Base-by-base conservation (phyloP, 768 basidiomycete species). In the Boletus speciosus region DNA sequence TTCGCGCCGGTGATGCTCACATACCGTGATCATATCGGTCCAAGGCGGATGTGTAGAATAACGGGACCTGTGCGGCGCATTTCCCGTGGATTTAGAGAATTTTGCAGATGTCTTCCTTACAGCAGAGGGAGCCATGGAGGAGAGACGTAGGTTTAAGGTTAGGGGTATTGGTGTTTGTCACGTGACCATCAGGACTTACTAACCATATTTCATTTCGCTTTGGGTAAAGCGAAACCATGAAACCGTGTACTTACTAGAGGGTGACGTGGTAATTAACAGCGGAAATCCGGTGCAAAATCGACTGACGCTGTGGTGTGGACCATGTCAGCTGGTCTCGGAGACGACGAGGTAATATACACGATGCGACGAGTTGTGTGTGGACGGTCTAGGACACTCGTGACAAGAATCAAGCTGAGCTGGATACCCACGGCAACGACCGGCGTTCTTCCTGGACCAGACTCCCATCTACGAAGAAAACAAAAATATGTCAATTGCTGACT, bases 41-140 rank as follows among this genome's bases (percentile, higher is more conserved):
- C 73, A 73, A 36, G 73, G 73, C 6, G 86, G 86, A 71, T 87
- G 86, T 44, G 76, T 62, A 36, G 74, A 61, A 47, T 73, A 61
- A 64, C 73, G 69, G 61, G 74, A 57, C 64, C 74, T 77, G 9
- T 23, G 2, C 6, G 31, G 25, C 15, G 11, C 32, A 35, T 38
- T 19, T 38, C 68, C 46, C 32, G 12, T 23, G 6, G 47, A 32
- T 46, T 59, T 52, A 21, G 41, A 27, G 9, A 36, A 15, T 31
- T 39, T 51, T 37, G 39, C n/a, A 16, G 74, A 52, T 25, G 6
- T 41, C 41, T 46, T 52, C 58, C 21, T 49, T 15, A n/a, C 27
- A 35, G 27, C n/a, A 34, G 56, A 27, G 23, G 73, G 29, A 52
- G 41, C 34, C 54, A 56, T 55, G 34, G 16, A 2, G 2, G 23